Evolutionary conservation across 2,329 filamentous ascomycete genomes (phyloP), one percentile per base, ranked within the genome.

Genomic region (Colletotrichum aenigma): DNA sequence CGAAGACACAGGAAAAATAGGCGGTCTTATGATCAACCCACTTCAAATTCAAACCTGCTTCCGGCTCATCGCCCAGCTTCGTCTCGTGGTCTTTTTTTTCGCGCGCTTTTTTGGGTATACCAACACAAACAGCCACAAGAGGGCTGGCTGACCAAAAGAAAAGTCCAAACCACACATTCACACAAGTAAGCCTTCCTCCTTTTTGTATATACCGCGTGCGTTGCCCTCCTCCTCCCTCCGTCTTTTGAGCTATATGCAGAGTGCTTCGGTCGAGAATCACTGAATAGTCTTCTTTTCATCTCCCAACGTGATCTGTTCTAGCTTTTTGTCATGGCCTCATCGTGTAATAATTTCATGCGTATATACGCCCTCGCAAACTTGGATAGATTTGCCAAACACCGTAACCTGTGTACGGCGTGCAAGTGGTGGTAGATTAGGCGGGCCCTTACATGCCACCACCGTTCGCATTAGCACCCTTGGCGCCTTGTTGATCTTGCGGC

Each of bases 401-500:
- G 38, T 12, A 43, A 43, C 18, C 38, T 43, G 18, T 43, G 38
- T n/a, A 10, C 38, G 38, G 38, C 38, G 18, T 43, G n/a, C 38
- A n/a, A 43, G 18, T 10, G 38, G 18, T 34, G 18, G 28, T 56
- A 26, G 21, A 56, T n/a, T 21, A 21, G 16, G 16, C 28, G 30
- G 26, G n/a, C n/a, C 13, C 21, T 34, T 26, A 48, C 24, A 48
- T 24, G 36, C 62, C 34, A 12, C 62, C 62, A 21, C 43, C 62
- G 26, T 72, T 67, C 12, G 55, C 64, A 34, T 55, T 65, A 10
- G 56, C 43, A 48, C 73, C 64, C 15, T 68, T 68, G 4, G 62
- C 21, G 30, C 64, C 70, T 36, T 83, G 82, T 43, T 74, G 66
- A 13, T 65, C 52, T 61, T 74, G 71, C 13, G 66, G 18, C 55